A percentile compares a stretch with the other conserved stretches of the same genome.
phyloP scores from a whole-genome alignment of 768 basidiomycete species.

The Termitomyces sp. region DNA sequence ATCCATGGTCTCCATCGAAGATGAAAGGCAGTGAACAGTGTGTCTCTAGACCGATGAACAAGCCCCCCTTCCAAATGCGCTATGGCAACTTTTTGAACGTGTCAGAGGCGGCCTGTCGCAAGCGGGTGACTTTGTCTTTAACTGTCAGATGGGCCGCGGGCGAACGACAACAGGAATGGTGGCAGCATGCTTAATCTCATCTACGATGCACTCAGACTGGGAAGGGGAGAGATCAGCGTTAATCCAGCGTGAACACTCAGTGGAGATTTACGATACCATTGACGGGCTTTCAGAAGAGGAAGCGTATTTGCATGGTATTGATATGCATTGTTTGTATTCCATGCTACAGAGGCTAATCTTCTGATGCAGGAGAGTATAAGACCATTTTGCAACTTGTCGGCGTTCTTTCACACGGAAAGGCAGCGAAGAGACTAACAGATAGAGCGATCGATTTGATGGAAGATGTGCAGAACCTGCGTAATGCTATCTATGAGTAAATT shows the following conservation, averaged over 20 bases:
- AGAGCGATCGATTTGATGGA: constrained; percentile 88
- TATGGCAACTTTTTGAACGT: constrained; percentile 73
- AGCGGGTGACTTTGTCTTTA: constrained; percentile 83
- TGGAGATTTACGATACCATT: constrained; percentile 56
- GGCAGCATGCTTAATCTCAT: constrained; percentile 81
- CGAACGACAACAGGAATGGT: constrained; percentile 97
- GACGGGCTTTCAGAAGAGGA: constrained; percentile 86
- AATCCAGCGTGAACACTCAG: constrained; percentile 25
- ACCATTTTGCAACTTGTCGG: constrained; percentile 92
- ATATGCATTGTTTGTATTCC: not conserved
- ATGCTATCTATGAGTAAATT: constrained; percentile 88
- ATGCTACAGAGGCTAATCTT: not conserved
- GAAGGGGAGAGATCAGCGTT: constrained; percentile 34
- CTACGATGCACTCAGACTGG: constrained; percentile 48
- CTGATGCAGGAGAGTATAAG: constrained; percentile 85
- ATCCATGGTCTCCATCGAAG: not conserved
- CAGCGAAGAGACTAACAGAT: constrained; percentile 88
- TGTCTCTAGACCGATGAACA: constrained; percentile 90
- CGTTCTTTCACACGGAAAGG: constrained; percentile 86
- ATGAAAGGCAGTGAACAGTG: not conserved
- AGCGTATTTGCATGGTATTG: constrained; percentile 76
- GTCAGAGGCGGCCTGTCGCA: constrained; percentile 51
- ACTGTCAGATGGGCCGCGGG: constrained; percentile 94
- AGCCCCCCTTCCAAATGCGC: constrained; percentile 85
- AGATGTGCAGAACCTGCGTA: constrained; percentile 94